Conservation (phyloP, 2,329 filamentous ascomycete species). For the Aspergillus thermomutatus region DNA sequence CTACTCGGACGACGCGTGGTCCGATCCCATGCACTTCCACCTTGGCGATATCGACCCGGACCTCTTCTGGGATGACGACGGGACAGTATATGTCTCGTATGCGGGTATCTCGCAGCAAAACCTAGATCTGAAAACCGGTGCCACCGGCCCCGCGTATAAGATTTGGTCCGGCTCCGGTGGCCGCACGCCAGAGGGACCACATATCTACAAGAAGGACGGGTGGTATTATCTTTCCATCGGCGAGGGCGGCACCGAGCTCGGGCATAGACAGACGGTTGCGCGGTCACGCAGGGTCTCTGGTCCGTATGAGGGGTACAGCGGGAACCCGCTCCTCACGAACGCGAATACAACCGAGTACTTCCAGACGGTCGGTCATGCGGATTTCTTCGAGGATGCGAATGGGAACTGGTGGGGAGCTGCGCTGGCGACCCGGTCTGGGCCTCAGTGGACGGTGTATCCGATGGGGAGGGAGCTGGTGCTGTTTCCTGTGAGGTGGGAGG, state of each 20-base stretch:
- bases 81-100: constrained; percentile 3
- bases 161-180: constrained; percentile 49
- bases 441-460: constrained; percentile 40
- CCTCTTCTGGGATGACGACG: constrained; percentile 12
- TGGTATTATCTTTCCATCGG: constrained; percentile 26
- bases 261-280: constrained; percentile 23
- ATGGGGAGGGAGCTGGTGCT: constrained; percentile 55
- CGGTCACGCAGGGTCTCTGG: constrained; percentile 27
- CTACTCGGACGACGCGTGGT: constrained; percentile 3
- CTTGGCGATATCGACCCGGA: constrained; percentile 7
- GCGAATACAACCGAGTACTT: constrained; percentile 34
- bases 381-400: constrained; percentile 50
- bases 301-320: constrained; percentile 37
- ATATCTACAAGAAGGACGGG: constrained; percentile 24
- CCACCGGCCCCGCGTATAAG: background rate
- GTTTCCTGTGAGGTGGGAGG: constrained; percentile 46
- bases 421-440: constrained; percentile 46
- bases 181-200: constrained; percentile 26
- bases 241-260: constrained; percentile 17
- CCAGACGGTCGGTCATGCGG: constrained; percentile 56
- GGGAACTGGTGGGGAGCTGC: constrained; percentile 54
- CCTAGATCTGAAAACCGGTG: constrained; percentile 28
- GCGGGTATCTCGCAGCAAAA: constrained; percentile 3
- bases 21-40: constrained; percentile 9
- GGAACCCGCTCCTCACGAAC: constrained; percentile 42